Percentiles rank a stretch among this genome's conserved stretches.
Evolutionary conservation across 257 asterid genomes (phyloP).

Genomic region (Solanum habrochaites): DNA sequence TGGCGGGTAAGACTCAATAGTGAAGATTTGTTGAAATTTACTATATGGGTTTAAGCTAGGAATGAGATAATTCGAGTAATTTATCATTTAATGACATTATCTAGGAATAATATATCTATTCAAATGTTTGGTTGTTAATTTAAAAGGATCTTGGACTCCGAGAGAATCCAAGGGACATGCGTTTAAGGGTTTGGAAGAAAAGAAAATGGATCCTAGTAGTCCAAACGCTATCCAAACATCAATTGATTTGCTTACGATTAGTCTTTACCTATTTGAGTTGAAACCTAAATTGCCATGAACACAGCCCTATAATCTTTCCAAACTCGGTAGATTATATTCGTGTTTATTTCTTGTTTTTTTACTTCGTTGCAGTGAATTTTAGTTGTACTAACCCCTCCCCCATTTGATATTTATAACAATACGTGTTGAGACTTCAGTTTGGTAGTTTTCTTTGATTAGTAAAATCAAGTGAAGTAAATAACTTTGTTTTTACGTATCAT

Average conservation of each 20-base stretch:
- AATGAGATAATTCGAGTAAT: background rate
- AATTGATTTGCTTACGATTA: background rate
- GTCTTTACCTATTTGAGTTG: background rate
- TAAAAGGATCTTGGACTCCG: background rate
- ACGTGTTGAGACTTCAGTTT: too few species aligned
- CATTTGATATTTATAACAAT: too few species aligned
- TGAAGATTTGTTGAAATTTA: background rate
- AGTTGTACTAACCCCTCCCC: too few species aligned
- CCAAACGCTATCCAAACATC: background rate
- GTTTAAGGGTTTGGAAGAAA: background rate
- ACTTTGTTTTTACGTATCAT: too few species aligned
- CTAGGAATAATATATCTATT: too few species aligned
- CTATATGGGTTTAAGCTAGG: background rate
- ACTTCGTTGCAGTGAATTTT: too few species aligned
- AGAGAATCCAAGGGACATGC: background rate
- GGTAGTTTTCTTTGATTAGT: too few species aligned
- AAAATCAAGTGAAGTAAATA: too few species aligned
- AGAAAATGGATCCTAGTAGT: background rate
- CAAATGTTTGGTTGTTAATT: too few species aligned
- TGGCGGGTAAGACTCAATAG: too few species aligned
- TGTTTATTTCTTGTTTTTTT: too few species aligned
- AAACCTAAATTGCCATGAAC: background rate
- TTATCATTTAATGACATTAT: too few species aligned
- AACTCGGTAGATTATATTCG: background rate
- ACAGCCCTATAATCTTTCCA: background rate